These are phyloP conservation scores for Talaromyces sp. DNA, from an alignment of 2,329 filamentous ascomycete genomes.

Conservation along the genomic window DNA sequence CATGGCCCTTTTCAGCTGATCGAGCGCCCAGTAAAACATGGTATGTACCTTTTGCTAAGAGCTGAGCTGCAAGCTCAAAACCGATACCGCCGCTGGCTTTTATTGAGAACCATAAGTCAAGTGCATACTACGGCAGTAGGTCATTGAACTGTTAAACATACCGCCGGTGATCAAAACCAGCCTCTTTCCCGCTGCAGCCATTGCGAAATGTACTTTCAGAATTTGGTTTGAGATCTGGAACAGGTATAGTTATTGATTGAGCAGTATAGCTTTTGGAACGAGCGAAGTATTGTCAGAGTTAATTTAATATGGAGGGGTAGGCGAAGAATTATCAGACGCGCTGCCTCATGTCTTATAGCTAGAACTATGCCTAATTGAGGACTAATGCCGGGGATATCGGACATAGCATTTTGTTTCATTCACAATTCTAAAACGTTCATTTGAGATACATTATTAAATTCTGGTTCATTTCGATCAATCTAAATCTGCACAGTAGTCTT, in stretches of 20 bases:
- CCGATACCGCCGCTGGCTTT: slow-evolving; percentile 26
- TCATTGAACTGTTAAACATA: background rate
- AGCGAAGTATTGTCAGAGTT: background rate
- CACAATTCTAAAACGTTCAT: background rate
- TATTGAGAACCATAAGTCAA: background rate
- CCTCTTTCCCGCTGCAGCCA: slow-evolving; percentile 3
- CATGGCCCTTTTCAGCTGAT: slow-evolving; percentile 30
- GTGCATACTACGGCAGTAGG: background rate
- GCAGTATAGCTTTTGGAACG: background rate
- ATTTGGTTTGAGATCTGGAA: background rate
- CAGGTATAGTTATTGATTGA: background rate
- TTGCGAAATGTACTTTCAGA: background rate
- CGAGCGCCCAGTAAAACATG: slow-evolving; percentile 38
- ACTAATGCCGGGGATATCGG: background rate
- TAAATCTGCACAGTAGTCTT: background rate
- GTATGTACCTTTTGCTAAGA: slow-evolving; percentile 30
- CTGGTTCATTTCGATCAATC: background rate
- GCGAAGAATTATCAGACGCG: background rate
- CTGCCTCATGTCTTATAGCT: background rate
- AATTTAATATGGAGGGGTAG: background rate
- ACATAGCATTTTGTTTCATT: background rate
- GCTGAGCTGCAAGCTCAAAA: slow-evolving; percentile 29
- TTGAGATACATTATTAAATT: background rate
- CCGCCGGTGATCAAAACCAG: slow-evolving; percentile 10
- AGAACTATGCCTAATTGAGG: background rate